Conservation (phyloP, 495 filamentous ascomycete genomes). For the Tuber aestivum region DNA sequence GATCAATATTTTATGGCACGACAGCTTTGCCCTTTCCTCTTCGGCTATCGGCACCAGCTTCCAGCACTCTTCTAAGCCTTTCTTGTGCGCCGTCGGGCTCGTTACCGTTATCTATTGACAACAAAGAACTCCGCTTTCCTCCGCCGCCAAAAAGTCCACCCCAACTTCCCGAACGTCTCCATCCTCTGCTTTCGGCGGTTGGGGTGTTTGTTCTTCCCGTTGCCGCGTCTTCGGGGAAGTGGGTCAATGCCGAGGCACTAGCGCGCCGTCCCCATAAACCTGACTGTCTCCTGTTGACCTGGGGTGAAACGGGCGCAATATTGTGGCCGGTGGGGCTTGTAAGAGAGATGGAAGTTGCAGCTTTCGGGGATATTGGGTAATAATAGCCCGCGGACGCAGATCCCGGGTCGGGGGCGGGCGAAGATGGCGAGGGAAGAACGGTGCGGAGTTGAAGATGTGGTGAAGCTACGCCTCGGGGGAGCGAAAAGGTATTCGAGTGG, state of each 20-base stretch:
- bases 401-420: constrained; percentile 4
- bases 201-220: constrained; percentile 7
- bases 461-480: constrained; percentile 19
- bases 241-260: constrained; percentile 21
- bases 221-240: constrained; percentile 17
- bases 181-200: constrained; percentile 9
- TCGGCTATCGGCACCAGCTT: background rate
- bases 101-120: background rate
- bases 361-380: constrained; percentile 33
- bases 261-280: constrained; percentile 29
- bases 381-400: constrained; percentile 28
- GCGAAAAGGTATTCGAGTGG: constrained; percentile 13
- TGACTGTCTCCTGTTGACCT: constrained; percentile 14
- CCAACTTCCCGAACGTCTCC: constrained; percentile 29
- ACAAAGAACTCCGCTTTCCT: background rate
- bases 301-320: constrained; percentile 8
- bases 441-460: constrained; percentile 40
- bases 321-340: constrained; percentile 22
- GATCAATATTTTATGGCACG: background rate
- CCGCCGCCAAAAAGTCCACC: constrained; percentile 30
- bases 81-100: background rate
- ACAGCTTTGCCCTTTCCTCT: constrained; percentile 1
- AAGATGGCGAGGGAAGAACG: constrained; percentile 31
- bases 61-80: constrained; percentile 1
- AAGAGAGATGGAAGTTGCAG: constrained; percentile 35